Percentiles rank a stretch among this genome's conserved stretches.
phyloP scores from a whole-genome alignment of 768 basidiomycete species.

The Asterophora parasitica region DNA sequence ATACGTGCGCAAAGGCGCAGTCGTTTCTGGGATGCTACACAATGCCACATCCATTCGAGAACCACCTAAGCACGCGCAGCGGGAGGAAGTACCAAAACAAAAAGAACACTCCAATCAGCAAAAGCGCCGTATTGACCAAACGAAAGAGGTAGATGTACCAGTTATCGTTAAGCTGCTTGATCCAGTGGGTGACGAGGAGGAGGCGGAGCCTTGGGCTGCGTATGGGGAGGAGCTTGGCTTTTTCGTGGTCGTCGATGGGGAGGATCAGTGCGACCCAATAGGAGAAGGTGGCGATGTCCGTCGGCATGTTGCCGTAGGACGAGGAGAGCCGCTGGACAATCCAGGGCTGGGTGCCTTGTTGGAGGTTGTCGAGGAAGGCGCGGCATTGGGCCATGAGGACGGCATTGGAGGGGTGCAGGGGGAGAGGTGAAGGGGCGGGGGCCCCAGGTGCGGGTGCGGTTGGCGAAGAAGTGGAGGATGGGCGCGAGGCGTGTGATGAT shows the following conservation, averaged over 20 bases:
- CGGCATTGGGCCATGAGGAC: slow-evolving; percentile 48
- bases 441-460: slow-evolving; percentile 1
- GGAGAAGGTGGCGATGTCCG: slow-evolving; percentile 65
- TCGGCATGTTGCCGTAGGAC: slow-evolving; percentile 74
- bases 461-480: slow-evolving; percentile 7
- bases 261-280: slow-evolving; percentile 92
- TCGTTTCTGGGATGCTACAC: slow-evolving; percentile 19
- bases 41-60: slow-evolving; percentile 64
- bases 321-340: slow-evolving; percentile 81
- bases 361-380: slow-evolving; percentile 40
- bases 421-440: slow-evolving; percentile 12
- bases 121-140: slow-evolving; percentile 18
- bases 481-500: slow-evolving; percentile 3
- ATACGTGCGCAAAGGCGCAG: background rate
- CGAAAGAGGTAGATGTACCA: slow-evolving; percentile 33
- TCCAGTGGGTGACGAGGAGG: slow-evolving; percentile 89
- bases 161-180: slow-evolving; percentile 61
- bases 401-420: slow-evolving; percentile 36
- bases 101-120: slow-evolving; percentile 27
- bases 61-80: slow-evolving; percentile 52
- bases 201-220: slow-evolving; percentile 74
- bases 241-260: slow-evolving; percentile 88
- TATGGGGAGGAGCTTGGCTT: slow-evolving; percentile 81
- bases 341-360: slow-evolving; percentile 83
- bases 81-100: slow-evolving; percentile 19